These are phyloP conservation scores for Marchantia paleacea DNA, from an alignment of 225 moss, liverwort and hornwort species.

Conservation along the genomic window DNA sequence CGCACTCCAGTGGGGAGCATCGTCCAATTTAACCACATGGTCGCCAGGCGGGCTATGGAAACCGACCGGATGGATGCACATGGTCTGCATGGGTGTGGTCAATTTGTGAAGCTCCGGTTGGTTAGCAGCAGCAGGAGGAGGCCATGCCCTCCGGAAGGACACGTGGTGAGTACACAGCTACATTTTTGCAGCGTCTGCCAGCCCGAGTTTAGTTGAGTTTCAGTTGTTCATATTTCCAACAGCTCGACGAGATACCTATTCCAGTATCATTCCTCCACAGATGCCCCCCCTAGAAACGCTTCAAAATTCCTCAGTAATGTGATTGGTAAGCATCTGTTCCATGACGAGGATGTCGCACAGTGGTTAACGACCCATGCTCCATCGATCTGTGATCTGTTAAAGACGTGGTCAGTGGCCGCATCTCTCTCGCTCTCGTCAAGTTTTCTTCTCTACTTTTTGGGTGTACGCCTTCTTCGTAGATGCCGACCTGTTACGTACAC, in stretches of 20 bases:
- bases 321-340: background rate
- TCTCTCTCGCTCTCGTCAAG: background rate
- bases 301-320: background rate
- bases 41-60: background rate
- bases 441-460: background rate
- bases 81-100: background rate
- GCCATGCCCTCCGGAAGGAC: background rate
- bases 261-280: background rate
- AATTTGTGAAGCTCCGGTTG: background rate
- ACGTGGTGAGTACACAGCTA: background rate
- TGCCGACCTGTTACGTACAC: background rate
- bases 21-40: background rate
- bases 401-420: background rate
- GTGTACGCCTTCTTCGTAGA: background rate
- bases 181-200: background rate
- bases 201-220: background rate
- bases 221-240: background rate
- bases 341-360: background rate
- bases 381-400: background rate
- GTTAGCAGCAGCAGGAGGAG: background rate
- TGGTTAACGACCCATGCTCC: too few relatives aligned
- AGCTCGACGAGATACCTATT: background rate
- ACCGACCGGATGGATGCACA: background rate
- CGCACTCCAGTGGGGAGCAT: background rate
- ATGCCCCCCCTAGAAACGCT: background rate